Evolutionary conservation across 768 basidiomycete genomes (phyloP), one percentile per base, ranked within the genome.

Genomic region (Favolaschia claudopus): DNA sequence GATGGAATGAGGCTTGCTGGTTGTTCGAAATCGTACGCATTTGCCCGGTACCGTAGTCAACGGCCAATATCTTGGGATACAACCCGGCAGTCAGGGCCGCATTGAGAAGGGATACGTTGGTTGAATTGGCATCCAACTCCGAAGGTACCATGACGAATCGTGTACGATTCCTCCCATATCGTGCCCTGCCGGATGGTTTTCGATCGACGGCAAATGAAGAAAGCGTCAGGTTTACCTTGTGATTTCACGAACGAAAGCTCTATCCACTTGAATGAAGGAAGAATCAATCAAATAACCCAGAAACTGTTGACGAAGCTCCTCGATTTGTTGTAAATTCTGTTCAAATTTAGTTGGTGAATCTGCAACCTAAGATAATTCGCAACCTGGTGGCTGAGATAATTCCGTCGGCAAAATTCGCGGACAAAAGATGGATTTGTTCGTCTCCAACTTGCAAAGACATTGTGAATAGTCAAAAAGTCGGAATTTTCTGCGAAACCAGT

Each of bases 241-340:
- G 25, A 98, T 80, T 48, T 93, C 92, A 31, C 80, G 84, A 29
- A 90, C 76, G 65, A 94, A 84, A 15, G 77, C 74, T 34, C 77
- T 75, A 54, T 92, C 87, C 13, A 88, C 89, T 51, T 79, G 80
- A 51, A 98, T 87, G 69, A 98, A 95, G 0, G 84, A 82, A 5
- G 95, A 92, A 70, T 99, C 96, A 13, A 96, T 84, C 40, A 99
- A 76, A 74, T 96, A 92, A 82, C 89, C 87, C 52, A 94, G 77
- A 61, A 93, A 86, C 70, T 99, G 96, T 68, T 95, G 94, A 27
- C 96, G 87, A 32, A 98, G 82, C 69, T 98, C 96, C 72, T 99
- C 96, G 28, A 99, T 96, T 74, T 97, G 95, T 75, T 94, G 89
- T 46, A 99, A 77, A 70, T 95, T 98, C 88, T 94, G 69, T 29